Base-by-base conservation (phyloP, 192 early-diverging fungal genomes). In the Coemansia pectinata region DNA sequence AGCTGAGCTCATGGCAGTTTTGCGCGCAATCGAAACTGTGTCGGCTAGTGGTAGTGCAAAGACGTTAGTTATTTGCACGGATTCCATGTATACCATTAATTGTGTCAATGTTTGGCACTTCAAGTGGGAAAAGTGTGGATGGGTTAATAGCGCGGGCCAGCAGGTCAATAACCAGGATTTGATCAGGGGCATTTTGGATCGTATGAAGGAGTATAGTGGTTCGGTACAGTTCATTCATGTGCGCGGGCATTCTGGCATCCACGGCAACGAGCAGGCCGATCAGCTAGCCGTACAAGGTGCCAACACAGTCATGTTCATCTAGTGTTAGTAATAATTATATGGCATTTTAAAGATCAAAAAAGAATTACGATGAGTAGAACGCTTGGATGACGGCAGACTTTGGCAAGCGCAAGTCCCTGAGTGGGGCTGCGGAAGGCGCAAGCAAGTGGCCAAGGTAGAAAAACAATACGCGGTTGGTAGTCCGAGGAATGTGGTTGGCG, bases 241-340 rank as follows among this genome's bases (percentile, higher is more conserved):
- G 19, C 83, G 60, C 14, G 94, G 86, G 2, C 94, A 97, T 74
- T 25, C 64, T 3, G 94, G 94, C 19, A 66, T 85, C 15, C 58
- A 74, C 17, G 94, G 91, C 29, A 97, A 96, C 76, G 93, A 95
- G 67, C 85, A 66, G 62, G 95, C 95, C 0, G 94, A 96, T 72
- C 41, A 39, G 40, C 76, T 97, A 25, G 95, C 95, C 4, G 89
- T 89, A 8, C 42, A 66, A 8, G 95, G 94, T n/a, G 90, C 92
- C 11, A 66, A 38, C 68, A 62, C 6, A 11, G 38, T 29, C 33
- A 25, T 36, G 5, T 40, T 5, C 17, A 27, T 19, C 29, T 27
- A 38, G 1, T 25, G 7, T 6, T 25, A 39, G 6, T 19, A 15
- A 27, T 36, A n/a, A 41, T 3, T 4, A 47, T 29, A 7, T 50